Conservation (phyloP, 352 stramenopile genomes). For the Phytophthora meadii region DNA sequence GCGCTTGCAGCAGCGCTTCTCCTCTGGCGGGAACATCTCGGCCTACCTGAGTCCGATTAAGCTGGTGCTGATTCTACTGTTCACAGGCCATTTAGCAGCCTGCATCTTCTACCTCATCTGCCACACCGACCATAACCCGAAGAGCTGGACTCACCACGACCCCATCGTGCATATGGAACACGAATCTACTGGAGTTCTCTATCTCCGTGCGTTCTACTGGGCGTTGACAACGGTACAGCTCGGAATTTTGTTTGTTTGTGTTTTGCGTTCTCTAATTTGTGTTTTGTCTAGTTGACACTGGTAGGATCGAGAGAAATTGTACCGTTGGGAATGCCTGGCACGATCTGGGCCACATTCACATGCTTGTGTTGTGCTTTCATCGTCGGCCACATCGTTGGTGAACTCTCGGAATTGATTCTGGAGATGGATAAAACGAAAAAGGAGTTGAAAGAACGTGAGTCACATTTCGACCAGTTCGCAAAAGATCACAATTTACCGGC, state of each 20-base stretch:
- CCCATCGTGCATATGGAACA: constrained; percentile 76
- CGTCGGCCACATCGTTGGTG: constrained; percentile 78
- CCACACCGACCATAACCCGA: constrained; percentile 60
- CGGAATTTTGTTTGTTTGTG: neutral
- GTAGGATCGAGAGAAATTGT: constrained; percentile 79
- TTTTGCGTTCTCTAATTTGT: neutral
- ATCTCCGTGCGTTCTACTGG: constrained; percentile 83
- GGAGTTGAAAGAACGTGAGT: constrained; percentile 69
- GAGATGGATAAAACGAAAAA: constrained; percentile 82
- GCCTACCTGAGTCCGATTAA: constrained; percentile 73
- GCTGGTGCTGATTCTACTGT: constrained; percentile 65
- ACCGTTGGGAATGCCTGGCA: constrained; percentile 59
- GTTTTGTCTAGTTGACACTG: constrained; percentile 54
- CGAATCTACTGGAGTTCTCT: constrained; percentile 52
- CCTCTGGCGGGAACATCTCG: constrained; percentile 60
- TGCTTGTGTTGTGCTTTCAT: constrained; percentile 83
- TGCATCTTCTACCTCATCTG: constrained; percentile 82
- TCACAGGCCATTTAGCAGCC: constrained; percentile 66
- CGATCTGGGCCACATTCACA: constrained; percentile 68
- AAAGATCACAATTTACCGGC: constrained; percentile 67
- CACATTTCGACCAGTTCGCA: constrained; percentile 74
- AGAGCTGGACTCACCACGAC: constrained; percentile 77
- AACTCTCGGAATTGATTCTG: constrained; percentile 80
- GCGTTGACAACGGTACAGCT: constrained; percentile 63
- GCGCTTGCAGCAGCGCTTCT: constrained; percentile 71